A percentile compares a stretch with the other conserved stretches of the same genome.
These are phyloP conservation scores for Leccinum olivaceopallidum DNA, from an alignment of 768 basidiomycete species.

Conservation along the genomic window DNA sequence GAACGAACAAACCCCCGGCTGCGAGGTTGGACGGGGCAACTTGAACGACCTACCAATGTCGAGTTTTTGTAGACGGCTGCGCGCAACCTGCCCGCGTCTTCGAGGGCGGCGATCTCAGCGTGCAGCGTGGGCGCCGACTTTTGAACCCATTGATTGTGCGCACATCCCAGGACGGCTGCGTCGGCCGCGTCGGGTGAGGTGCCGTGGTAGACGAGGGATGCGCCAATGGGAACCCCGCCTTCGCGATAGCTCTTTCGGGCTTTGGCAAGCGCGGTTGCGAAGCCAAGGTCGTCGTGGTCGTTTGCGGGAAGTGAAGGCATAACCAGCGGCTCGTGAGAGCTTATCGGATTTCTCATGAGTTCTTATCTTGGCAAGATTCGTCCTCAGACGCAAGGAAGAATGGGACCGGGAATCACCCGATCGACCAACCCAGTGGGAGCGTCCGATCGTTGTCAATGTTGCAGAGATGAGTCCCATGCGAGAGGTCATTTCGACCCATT, in stretches of 20 bases:
- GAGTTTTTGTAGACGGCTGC: slow-evolving; percentile 45
- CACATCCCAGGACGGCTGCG: slow-evolving; percentile 39
- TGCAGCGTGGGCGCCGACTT: slow-evolving; percentile 43
- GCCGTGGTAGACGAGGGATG: slow-evolving; percentile 41
- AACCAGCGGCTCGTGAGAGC: neutral
- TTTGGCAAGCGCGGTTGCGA: slow-evolving; percentile 38
- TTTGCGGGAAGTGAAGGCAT: neutral
- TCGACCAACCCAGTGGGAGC: neutral
- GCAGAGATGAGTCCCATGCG: neutral
- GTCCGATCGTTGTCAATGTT: neutral
- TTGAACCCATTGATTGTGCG: slow-evolving; percentile 48
- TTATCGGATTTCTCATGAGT: neutral
- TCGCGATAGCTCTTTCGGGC: slow-evolving; percentile 48
- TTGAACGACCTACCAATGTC: slow-evolving; percentile 44
- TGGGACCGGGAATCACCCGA: neutral
- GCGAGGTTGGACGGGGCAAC: neutral
- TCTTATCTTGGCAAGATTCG: neutral
- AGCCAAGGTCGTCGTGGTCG: slow-evolving; percentile 31
- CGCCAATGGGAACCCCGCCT: slow-evolving; percentile 64
- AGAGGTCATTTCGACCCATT: neutral
- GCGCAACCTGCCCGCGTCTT: slow-evolving; percentile 52
- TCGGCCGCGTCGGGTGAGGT: neutral
- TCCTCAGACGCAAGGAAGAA: neutral
- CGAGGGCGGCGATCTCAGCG: slow-evolving; percentile 50
- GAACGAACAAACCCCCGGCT: neutral